Percentiles rank a stretch among this genome's conserved stretches.
phyloP scores from a whole-genome alignment of 2,329 filamentous ascomycete species.

The Ascochyta fabae region DNA sequence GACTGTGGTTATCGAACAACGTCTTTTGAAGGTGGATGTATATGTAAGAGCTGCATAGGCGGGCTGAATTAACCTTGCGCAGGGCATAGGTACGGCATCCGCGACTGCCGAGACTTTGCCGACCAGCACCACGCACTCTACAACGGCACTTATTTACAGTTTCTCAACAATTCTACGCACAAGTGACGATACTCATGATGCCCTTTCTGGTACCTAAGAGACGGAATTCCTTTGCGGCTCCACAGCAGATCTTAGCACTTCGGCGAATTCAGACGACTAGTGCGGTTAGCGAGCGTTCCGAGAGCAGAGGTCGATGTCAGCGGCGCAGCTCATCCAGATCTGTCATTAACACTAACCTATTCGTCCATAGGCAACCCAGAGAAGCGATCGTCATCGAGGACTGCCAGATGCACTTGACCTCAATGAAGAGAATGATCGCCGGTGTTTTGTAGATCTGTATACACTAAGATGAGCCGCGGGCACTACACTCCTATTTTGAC shows the following conservation, averaged over 20 bases:
- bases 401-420: neutral
- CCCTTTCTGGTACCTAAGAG: neutral
- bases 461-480: neutral
- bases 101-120: neutral
- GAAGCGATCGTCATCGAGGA: neutral
- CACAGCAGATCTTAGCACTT: neutral
- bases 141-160: neutral
- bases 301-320: neutral
- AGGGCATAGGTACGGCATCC: neutral
- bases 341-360: neutral
- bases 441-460: constrained; percentile 6
- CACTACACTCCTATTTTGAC: neutral
- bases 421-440: neutral
- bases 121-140: neutral
- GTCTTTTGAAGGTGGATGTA: no score
- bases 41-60: no score
- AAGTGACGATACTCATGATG: neutral
- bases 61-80: no score
- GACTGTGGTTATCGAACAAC: no score
- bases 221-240: neutral
- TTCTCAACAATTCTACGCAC: neutral
- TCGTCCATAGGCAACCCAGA: neutral
- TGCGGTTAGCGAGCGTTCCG: neutral
- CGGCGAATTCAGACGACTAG: neutral
- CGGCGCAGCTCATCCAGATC: constrained; percentile 1